Evolutionary conservation across 371 early-diverging fungal genomes (phyloP).

Genomic region (Zancudomyces culisetae): DNA sequence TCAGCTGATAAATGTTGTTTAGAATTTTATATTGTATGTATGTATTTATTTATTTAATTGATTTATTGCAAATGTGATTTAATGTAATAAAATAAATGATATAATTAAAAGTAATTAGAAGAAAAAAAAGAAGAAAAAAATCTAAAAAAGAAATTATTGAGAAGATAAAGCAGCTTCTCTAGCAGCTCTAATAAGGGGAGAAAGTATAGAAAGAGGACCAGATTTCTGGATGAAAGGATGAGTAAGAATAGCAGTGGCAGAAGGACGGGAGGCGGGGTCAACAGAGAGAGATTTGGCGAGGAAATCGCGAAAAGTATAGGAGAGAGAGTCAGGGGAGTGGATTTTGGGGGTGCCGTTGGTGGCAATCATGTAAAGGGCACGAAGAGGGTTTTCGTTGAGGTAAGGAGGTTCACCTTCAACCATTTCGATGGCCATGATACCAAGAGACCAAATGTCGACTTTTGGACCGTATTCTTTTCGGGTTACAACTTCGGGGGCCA

Average conservation of each 20-base stretch:
- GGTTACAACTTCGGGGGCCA: conserved; percentile 92
- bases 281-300: conserved; percentile 65
- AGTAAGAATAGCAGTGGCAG: conserved; percentile 52
- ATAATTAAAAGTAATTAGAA: too few relatives aligned
- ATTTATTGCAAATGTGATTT: too few relatives aligned
- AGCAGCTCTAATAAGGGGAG: conserved; percentile 74
- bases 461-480: conserved; percentile 83
- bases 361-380: conserved; percentile 86
- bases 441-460: conserved; percentile 95
- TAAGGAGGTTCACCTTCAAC: conserved; percentile 89
- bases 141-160: too few relatives aligned
- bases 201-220: conserved; percentile 64
- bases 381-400: conserved; percentile 73
- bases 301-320: conserved; percentile 64
- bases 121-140: too few relatives aligned
- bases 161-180: too few relatives aligned
- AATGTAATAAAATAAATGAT: too few relatives aligned
- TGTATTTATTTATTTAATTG: too few relatives aligned
- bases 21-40: too few relatives aligned
- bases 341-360: conserved; percentile 89
- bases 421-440: conserved; percentile 91
- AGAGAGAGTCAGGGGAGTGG: conserved; percentile 70
- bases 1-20: too few relatives aligned
- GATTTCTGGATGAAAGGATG: conserved; percentile 81
- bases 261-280: conserved; percentile 64